phyloP scores from a whole-genome alignment of 1,284 basidiomycete genomes.

The Ustilago tritici region DNA sequence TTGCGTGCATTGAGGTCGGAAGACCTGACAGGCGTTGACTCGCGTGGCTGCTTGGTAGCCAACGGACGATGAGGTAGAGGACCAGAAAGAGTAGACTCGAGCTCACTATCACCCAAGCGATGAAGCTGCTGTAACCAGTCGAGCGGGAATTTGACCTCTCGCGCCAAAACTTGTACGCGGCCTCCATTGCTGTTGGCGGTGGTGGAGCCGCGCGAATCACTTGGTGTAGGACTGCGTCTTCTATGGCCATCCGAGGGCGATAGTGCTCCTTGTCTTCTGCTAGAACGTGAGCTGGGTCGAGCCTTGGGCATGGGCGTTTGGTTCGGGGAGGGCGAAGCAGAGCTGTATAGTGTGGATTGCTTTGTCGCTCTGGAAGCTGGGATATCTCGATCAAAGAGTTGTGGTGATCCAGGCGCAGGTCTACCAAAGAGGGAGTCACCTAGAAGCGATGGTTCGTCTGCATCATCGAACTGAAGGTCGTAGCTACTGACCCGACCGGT shows the following conservation, averaged over 20 bases:
- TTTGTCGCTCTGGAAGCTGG: conserved; percentile 15
- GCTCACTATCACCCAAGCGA: conserved; percentile 25
- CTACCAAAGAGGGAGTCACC: conserved; percentile 47
- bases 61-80: conserved; percentile 39
- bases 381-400: conserved; percentile 28
- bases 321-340: conserved; percentile 28
- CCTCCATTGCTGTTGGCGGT: background rate
- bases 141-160: conserved; percentile 36
- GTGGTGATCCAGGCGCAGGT: conserved; percentile 21
- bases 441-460: conserved; percentile 31
- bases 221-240: conserved; percentile 26
- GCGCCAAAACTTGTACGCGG: conserved; percentile 28
- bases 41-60: conserved; percentile 23
- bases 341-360: conserved; percentile 5
- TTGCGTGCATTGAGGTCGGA: conserved; percentile 9
- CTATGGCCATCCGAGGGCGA: conserved; percentile 28
- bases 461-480: conserved; percentile 52
- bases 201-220: conserved; percentile 11
- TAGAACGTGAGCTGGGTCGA: conserved; percentile 31
- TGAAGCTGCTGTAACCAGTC: conserved; percentile 48
- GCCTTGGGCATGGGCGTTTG: conserved; percentile 49
- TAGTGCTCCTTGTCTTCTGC: conserved; percentile 24
- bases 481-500: conserved; percentile 50
- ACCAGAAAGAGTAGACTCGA: conserved; percentile 37
- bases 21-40: conserved; percentile 44